Base-by-base conservation (phyloP, 1,139 yeast species). In the Pichia sp. region DNA sequence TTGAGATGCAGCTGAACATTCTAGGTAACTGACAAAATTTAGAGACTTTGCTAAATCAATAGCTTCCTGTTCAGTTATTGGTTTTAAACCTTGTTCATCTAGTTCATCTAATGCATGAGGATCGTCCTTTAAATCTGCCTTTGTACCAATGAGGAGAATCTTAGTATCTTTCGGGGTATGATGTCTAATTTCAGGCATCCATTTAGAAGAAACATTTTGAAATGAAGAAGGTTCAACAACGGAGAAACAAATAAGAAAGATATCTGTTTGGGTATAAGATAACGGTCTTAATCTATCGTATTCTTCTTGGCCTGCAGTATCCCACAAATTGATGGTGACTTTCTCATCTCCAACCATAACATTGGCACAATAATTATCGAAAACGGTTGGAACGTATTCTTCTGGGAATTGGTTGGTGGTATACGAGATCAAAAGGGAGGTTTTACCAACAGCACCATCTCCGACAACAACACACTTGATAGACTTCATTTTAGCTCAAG, bases 291-390 rank as follows among this genome's bases (percentile, higher is more conserved):
- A 74, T 55, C 96, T 74, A 66, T 89, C 96, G 66, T 89, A 89
- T 65, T 89, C 97, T 61, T 86, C 85, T 68, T 89, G 97, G 27
- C 97, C 97, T 9, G 97, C 97, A n/a, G 97, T 89, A 75, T 89
- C 97, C 96, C 96, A 89, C 46, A 89, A 74, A 24, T 95, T 95
- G 45, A 89, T 72, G 60, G 85, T 85, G 58, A 86, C 82, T 47
- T 85, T 84, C 59, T 82, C 88, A 40, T 85, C 85, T 59, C 85
- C 92, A 37, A 83, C 84, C 77, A 86, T 80, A 34, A 89, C 90
- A 43, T 86, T 84, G 20, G 96, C 94, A 5, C 95, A 79, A 65
- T 88, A 88, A 68, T 88, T 87, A 63, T 88, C 96, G 63, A 87
- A 87, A 12, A 63, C 67, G 0, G 97, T 90, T 48, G 97, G 97